These are phyloP conservation scores for Punctularia strigosozonata DNA, from an alignment of 768 basidiomycete species.

Conservation along the genomic window DNA sequence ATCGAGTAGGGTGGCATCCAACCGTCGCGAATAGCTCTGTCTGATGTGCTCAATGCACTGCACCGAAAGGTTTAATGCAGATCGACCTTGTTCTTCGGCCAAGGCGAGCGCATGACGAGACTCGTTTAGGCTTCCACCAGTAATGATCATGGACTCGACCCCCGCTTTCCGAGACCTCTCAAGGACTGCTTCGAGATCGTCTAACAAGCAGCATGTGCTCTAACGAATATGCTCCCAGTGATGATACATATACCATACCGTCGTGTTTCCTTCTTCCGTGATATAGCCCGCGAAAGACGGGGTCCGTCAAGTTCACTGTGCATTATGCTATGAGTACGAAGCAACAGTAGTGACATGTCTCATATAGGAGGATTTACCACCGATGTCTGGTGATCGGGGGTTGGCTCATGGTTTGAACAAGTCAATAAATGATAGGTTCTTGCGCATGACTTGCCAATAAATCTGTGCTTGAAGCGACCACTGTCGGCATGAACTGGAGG, in stretches of 20 bases:
- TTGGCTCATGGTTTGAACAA: too few species aligned
- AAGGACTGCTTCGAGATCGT: constrained; percentile 53
- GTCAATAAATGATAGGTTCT: too few species aligned
- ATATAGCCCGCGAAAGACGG: constrained; percentile 25
- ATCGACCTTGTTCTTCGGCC: constrained; percentile 44
- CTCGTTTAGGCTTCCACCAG: constrained; percentile 60
- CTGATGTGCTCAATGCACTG: not conserved
- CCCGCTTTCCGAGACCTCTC: constrained; percentile 45
- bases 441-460: too few species aligned
- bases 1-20: constrained; percentile 74
- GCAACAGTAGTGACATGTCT: not conserved
- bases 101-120: constrained; percentile 46
- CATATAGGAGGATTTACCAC: constrained; percentile 3
- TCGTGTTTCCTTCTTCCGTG: constrained; percentile 24
- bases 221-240: not conserved
- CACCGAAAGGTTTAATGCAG: not conserved
- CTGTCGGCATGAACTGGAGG: too few species aligned
- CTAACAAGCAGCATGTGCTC: constrained; percentile 17
- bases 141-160: constrained; percentile 63
- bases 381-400: constrained; percentile 7
- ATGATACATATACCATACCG: constrained; percentile 9
- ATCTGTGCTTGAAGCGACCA: too few species aligned
- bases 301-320: constrained; percentile 27
- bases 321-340: not conserved
- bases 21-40: constrained; percentile 60